These are phyloP conservation scores for Ceratocystis diversiconidia DNA, from an alignment of 2,329 filamentous ascomycete species.

Conservation along the genomic window DNA sequence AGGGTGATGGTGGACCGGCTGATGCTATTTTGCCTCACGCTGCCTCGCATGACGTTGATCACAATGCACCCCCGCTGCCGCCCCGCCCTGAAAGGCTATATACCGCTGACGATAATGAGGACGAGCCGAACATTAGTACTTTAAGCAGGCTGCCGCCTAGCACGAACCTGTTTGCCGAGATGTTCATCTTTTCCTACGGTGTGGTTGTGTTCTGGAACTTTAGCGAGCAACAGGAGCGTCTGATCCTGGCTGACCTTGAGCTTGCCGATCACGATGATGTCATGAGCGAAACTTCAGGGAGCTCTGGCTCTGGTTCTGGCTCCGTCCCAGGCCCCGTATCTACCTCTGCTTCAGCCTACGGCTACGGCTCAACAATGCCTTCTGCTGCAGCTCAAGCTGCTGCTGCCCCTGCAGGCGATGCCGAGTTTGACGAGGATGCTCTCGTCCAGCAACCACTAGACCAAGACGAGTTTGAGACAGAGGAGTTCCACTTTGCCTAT, in stretches of 20 bases:
- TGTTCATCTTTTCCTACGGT: conserved; percentile 95
- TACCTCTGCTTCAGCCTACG: neutral
- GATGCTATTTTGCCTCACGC: conserved; percentile 18
- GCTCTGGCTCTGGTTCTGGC: neutral
- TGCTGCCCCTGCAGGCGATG: conserved; percentile 1
- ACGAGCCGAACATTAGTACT: conserved; percentile 14
- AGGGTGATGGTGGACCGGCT: conserved; percentile 20
- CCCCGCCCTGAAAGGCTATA: conserved; percentile 13
- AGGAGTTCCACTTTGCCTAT: conserved; percentile 98
- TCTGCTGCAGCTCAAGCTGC: neutral
- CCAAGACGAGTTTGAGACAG: conserved; percentile 87
- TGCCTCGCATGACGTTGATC: neutral
- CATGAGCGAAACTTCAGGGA: conserved; percentile 25
- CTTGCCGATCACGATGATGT: conserved; percentile 62
- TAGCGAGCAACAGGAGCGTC: conserved; percentile 87
- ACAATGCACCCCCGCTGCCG: neutral
- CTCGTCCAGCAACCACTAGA: conserved; percentile 67
- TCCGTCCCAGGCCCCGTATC: neutral
- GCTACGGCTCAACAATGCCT: neutral
- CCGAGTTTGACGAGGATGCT: conserved; percentile 13
- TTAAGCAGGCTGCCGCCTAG: conserved; percentile 50
- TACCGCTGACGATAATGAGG: conserved; percentile 19
- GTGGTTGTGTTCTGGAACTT: conserved; percentile 99
- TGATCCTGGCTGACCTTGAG: conserved; percentile 84
- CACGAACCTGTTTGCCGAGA: conserved; percentile 72